Evolutionary conservation across 768 basidiomycete species (phyloP), one percentile per base, ranked within the genome.

Genomic region (Naematelia encephala): DNA sequence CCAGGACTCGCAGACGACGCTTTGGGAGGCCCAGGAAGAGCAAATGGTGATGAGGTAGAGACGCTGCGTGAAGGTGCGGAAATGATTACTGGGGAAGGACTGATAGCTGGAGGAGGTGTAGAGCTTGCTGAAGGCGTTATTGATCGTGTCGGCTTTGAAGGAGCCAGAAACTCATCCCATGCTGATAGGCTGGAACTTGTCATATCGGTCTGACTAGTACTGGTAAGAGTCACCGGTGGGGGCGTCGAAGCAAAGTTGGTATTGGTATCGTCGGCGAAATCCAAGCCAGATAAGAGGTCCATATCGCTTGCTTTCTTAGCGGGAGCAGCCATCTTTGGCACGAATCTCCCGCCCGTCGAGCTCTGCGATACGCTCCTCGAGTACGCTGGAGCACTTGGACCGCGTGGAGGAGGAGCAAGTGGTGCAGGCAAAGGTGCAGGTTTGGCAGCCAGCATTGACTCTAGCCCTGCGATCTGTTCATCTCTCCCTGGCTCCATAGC

Each of bases 271-370:
- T n/a, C 1, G 34, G 21, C 2, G 59, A 39, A 39, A 46, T 72
- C 66, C n/a, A 77, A 51, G 19, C 64, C 75, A 14, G 63, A 67
- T 23, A 77, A 54, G 13, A 77, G 51, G 54, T 77, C 73, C 45
- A 77, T 57, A 42, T 70, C 62, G 8, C 58, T 63, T 11, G 57
- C 46, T 13, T 51, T 51, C 3, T 23, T 23, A 11, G 46, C 26
- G 4, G 34, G 23, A 5, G 29, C 19, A 42, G 56, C 59, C 70
- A 69, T 67, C 21, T 52, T 57, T 1, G 70, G 62, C 4, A 67
- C 65, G 29, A 68, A 69, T 19, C 29, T 42, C n/a, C 61, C 57
- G 54, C 39, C 49, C 30, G 45, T 5, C 45, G 42, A n/a, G 27
- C 51, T 21, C 34, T 42, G 30, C 21, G 44, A 57, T 28, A 51